Conservation (phyloP, 176 grass and related monocot species). For the Luzula sylvatica region DNA sequence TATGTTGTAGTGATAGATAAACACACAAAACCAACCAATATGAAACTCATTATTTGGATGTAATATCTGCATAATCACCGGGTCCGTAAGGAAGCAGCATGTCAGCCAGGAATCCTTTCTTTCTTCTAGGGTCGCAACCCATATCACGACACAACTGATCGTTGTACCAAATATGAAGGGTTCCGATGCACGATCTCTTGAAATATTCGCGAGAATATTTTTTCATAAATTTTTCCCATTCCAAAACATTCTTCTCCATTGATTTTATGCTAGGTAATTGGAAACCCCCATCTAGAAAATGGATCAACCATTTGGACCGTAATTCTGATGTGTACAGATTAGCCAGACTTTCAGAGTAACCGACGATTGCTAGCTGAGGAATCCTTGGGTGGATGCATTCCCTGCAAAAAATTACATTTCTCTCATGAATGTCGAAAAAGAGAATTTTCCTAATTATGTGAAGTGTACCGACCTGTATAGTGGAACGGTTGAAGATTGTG, state of each 20-base stretch:
- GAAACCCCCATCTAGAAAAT: constrained; percentile 47
- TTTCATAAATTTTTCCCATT: constrained; percentile 57
- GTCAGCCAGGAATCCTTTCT: constrained; percentile 31
- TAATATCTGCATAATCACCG: constrained; percentile 39
- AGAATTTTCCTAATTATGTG: not conserved
- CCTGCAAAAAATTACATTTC: constrained; percentile 17
- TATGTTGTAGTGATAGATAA: too few species aligned
- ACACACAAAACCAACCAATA: not conserved
- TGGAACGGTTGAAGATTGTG: constrained; percentile 24
- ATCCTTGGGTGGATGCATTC: constrained; percentile 58
- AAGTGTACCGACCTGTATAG: constrained; percentile 25
- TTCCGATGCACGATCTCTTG: constrained; percentile 27
- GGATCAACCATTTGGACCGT: constrained; percentile 33
- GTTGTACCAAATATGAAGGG: constrained; percentile 44
- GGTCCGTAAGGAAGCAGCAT: constrained; percentile 30
- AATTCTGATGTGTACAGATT: constrained; percentile 54
- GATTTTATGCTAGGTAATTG: constrained; percentile 27
- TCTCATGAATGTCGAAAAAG: not conserved
- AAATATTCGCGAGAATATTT: constrained; percentile 34
- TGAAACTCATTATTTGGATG: constrained; percentile 9
- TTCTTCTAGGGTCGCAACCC: constrained; percentile 43
- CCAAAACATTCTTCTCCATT: constrained; percentile 34
- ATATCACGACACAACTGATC: constrained; percentile 53
- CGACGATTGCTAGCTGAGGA: constrained; percentile 35
- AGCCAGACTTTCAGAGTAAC: constrained; percentile 51